Conservation (phyloP, 2,329 filamentous ascomycete genomes). For the Trichoderma gracile region DNA sequence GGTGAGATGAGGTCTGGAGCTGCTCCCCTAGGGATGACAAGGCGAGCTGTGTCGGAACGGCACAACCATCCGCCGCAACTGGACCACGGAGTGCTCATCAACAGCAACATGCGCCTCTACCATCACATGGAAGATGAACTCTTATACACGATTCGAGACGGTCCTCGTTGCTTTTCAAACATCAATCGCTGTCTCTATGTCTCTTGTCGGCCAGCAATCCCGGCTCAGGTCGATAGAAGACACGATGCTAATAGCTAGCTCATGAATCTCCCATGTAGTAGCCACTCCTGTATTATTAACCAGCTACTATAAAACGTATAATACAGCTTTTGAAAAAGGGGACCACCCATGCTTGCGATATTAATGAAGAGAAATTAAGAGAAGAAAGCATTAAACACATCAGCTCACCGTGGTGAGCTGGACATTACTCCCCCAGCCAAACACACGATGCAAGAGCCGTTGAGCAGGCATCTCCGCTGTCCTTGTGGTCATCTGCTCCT, state of each 20-base stretch:
- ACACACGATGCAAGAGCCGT: neutral
- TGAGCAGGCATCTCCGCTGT: neutral
- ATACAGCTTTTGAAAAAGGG: conserved; percentile 10
- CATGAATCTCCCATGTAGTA: no score
- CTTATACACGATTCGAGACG: neutral
- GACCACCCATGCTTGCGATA: neutral
- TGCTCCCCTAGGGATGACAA: no score
- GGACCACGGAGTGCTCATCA: neutral
- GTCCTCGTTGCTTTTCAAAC: neutral
- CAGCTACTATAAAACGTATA: conserved; percentile 9
- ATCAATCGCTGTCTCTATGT: no score
- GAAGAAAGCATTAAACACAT: neutral
- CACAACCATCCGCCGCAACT: conserved; percentile 36
- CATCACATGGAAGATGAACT: neutral
- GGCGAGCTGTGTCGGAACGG: conserved; percentile 36
- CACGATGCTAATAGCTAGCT: neutral
- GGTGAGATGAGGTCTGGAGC: neutral
- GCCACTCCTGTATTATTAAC: conserved; percentile 3
- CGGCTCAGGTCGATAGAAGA: no score
- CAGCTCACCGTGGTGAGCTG: neutral
- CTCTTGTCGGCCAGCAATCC: no score
- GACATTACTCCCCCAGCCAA: neutral
- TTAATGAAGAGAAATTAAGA: neutral
- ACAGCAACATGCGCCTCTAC: neutral
- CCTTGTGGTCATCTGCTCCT: neutral